phyloP scores from a whole-genome alignment of 2,329 filamentous ascomycete species.

The Venturia pyrina region DNA sequence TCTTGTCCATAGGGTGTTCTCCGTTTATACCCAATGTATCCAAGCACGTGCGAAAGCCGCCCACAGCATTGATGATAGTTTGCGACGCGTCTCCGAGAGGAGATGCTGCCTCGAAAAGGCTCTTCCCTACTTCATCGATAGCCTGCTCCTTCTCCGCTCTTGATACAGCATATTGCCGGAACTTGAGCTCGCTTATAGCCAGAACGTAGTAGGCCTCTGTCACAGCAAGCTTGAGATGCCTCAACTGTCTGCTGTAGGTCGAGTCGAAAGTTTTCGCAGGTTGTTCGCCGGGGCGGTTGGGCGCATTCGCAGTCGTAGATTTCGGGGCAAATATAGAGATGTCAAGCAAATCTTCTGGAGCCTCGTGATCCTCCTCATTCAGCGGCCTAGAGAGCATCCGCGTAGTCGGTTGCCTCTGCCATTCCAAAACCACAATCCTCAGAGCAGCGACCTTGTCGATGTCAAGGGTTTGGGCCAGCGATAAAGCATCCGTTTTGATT shows the following conservation, averaged over 20 bases:
- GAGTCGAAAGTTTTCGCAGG: not conserved
- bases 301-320: not conserved
- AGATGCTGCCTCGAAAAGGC: not conserved
- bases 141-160: not conserved
- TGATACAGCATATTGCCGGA: not conserved
- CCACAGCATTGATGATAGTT: not conserved
- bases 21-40: not conserved
- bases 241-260: not conserved
- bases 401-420: conserved; percentile 63
- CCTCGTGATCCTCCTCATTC: not conserved
- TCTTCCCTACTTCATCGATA: not conserved
- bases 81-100: not conserved
- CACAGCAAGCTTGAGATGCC: not conserved
- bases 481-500: conserved; percentile 76
- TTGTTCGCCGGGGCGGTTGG: not conserved
- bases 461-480: conserved; percentile 68
- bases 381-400: not conserved
- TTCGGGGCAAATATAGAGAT: not conserved
- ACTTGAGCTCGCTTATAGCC: not conserved
- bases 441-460: conserved; percentile 77
- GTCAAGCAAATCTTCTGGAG: not conserved
- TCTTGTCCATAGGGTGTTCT: not conserved
- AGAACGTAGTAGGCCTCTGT: not conserved
- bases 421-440: conserved; percentile 70
- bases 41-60: not conserved